Evolutionary conservation across 2,329 filamentous ascomycete genomes (phyloP), one percentile per base, ranked within the genome.

Genomic region (Aureobasidium subglaciale): DNA sequence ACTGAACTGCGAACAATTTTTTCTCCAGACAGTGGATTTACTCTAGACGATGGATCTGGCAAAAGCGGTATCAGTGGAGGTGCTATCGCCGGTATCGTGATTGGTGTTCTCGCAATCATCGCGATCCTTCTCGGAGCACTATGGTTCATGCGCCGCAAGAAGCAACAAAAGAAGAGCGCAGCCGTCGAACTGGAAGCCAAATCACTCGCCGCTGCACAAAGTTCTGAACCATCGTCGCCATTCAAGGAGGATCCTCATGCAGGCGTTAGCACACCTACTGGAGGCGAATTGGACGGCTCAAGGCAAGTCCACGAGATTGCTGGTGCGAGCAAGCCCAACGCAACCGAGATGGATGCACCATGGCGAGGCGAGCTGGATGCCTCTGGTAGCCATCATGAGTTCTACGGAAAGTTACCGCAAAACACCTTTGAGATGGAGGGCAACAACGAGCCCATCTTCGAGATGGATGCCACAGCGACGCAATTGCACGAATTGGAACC

Each of bases 11-110:
- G 61, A 24, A 59, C 62, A 16, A 67, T 71, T 52, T 58, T 64
- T n/a, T 63, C 63, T 27, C 59, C 62, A 27, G 62, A 64, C 56
- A 45, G 22, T 32, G 50, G 42, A 9, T 29, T 30, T 27, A 38
- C 56, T 10, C 46, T 52, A n/a, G n/a, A n/a, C n/a, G 34, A 38
- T 16, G 34, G 41, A 7, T 61, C 56, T 4, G 61, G 58, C 10
- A 16, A 41, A 48, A 45, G 42, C 35, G 57, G 50, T n/a, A 59
- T 66, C 40, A 63, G 63, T 25, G 58, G 60, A 3, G 68, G 65
- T 41, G 67, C 64, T 43, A 70, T 70, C 32, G 68, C 63, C 7
- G 69, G 69, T 35, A 63, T 66, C 18, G 65, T 69, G 6, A 62
- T 69, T 9, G 63, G 67, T 46, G 63, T 63, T 30, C 61, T 70